Base-by-base conservation (phyloP, 441 rosid genomes). In the Mallotus repandus region DNA sequence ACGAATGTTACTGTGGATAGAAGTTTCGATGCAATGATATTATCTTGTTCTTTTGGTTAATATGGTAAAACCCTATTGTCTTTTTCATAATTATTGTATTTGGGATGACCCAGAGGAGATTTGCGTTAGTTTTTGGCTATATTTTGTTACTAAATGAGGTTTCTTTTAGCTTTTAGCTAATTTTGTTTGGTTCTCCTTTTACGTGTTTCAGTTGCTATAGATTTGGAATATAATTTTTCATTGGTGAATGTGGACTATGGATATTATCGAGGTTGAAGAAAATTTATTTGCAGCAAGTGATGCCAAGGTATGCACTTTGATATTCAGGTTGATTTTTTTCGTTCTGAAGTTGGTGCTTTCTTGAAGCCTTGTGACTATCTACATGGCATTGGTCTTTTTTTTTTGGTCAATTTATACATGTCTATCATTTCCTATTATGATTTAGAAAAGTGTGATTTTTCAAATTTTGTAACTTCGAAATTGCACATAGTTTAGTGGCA, bases 281-380 rank as follows among this genome's bases (percentile, higher is more conserved):
- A 94, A 81, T 79, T 84, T 92, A 49, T 94, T 97, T 77, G 97
- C 97, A 9, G 96, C 89, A 15, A 85, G 88, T 71, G 99, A 97
- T 89, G 97, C 98, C 72, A 94, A 94, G 99, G 99, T 96, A 85
- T 75, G 79, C 63, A 43, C 74, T 56, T 56, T 53, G 64, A 71
- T 50, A 43, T 67, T 63, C 66, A 32, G 62, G 49, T 54, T 67
- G 21, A 41, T 18, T 68, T 45, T 45, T 60, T 50, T 45, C 16
- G 3, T 58, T 38, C 53, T 63, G 65, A 55, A 70, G 29, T 71
- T 70, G 41, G 41, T 25, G 14, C 54, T 61, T 81, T 70, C 46
- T n/a, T 19, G 65, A 63, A 32, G 60, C 7, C 25, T 57, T 70
- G 29, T 13, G 21, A 70, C 38, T 60, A 9, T 50, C 12, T 38